phyloP scores from a whole-genome alignment of 768 basidiomycete species.

The Infundibulicybe gibba region DNA sequence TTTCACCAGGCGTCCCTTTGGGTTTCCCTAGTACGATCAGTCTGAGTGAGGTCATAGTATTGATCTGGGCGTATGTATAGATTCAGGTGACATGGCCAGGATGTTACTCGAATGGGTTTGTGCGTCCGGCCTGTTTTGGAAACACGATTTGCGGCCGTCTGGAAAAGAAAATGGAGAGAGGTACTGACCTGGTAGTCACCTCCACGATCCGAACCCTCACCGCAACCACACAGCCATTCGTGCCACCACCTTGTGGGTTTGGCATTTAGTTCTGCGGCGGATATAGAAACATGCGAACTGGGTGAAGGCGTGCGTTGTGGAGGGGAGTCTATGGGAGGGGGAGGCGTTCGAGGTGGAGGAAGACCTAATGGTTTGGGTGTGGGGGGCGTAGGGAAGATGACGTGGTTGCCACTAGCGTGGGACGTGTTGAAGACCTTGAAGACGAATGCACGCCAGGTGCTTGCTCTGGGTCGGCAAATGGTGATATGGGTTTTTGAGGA shows the following conservation, averaged over 20 bases:
- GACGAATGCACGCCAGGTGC: slow-evolving; percentile 19
- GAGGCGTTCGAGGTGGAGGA: slow-evolving; percentile 56
- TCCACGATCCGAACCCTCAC: slow-evolving; percentile 69
- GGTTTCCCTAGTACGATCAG: too few species aligned
- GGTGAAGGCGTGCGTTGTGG: slow-evolving; percentile 31
- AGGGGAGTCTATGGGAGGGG: slow-evolving; percentile 36
- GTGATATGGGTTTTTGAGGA: slow-evolving; percentile 40
- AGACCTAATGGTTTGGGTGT: slow-evolving; percentile 59
- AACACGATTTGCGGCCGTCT: slow-evolving; percentile 1
- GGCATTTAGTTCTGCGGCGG: slow-evolving; percentile 23
- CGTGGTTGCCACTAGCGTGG: slow-evolving; percentile 6
- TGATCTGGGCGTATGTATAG: too few species aligned
- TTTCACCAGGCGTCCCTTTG: too few species aligned
- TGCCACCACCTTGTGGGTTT: slow-evolving; percentile 71
- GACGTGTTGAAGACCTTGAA: slow-evolving; percentile 7
- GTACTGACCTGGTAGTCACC: slow-evolving; percentile 65
- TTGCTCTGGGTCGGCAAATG: slow-evolving; percentile 38
- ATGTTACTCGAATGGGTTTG: slow-evolving; percentile 56
- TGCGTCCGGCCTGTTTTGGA: slow-evolving; percentile 61
- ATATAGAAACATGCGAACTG: slow-evolving; percentile 13
- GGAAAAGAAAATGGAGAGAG: background rate
- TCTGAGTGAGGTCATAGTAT: too few species aligned
- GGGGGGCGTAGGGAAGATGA: slow-evolving; percentile 21
- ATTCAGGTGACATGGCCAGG: too few species aligned
- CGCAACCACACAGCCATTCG: slow-evolving; percentile 81